phyloP scores from a whole-genome alignment of 176 grass and related monocot genomes.

The Carex scoparia region DNA sequence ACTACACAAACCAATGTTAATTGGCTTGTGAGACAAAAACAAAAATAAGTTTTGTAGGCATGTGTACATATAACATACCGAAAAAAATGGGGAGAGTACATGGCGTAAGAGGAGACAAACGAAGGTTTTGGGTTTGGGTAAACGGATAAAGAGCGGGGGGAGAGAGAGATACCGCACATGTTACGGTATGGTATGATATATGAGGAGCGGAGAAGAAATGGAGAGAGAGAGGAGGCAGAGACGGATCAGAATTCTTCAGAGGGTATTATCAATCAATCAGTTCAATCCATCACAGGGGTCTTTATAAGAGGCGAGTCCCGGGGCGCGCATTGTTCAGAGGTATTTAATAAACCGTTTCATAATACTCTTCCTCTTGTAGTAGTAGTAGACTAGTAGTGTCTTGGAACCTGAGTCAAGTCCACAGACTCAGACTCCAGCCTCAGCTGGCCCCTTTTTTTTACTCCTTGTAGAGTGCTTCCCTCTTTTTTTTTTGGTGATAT shows the following conservation, averaged over 20 bases:
- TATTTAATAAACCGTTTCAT: not conserved
- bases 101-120: constrained; percentile 12
- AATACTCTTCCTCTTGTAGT: not conserved
- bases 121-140: not conserved
- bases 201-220: not conserved
- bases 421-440: too few species aligned
- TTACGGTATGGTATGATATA: not conserved
- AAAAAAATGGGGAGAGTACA: constrained; percentile 43
- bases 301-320: constrained; percentile 34
- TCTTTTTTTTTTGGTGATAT: too few species aligned
- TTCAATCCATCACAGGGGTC: constrained; percentile 25
- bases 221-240: constrained; percentile 6
- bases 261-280: constrained; percentile 40
- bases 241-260: not conserved
- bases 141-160: not conserved
- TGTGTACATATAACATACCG: constrained; percentile 20
- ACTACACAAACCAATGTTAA: not conserved
- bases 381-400: not conserved
- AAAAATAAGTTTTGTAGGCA: constrained; percentile 14
- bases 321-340: constrained; percentile 18
- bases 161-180: not conserved
- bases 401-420: not conserved
- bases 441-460: too few species aligned
- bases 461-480: too few species aligned
- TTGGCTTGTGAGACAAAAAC: not conserved